These are phyloP conservation scores for Trichosporon sp. DNA, from an alignment of 1,284 basidiomycete species.

Conservation along the genomic window DNA sequence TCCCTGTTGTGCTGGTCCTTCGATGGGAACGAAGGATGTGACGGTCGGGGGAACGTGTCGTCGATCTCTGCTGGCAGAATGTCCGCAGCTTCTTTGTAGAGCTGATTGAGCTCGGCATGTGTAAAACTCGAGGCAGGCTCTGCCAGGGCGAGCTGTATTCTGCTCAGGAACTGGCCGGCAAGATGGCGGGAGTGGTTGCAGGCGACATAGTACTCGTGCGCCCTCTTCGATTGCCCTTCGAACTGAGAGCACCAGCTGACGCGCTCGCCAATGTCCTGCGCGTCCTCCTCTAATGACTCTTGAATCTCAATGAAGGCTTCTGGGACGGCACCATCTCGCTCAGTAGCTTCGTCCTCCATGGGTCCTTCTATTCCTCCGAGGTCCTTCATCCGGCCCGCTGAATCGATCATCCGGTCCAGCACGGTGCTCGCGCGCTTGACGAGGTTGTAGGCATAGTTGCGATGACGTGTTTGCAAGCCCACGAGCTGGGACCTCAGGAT, in stretches of 20 bases:
- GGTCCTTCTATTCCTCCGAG: conserved; percentile 34
- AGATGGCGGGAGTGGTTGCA: conserved; percentile 13
- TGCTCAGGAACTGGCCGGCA: conserved; percentile 13
- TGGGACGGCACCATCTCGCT: conserved; percentile 29
- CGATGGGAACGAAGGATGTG: conserved; percentile 27
- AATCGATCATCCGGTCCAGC: conserved; percentile 45
- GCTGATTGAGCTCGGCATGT: conserved; percentile 15
- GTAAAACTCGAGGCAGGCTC: conserved; percentile 24
- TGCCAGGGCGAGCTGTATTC: conserved; percentile 16
- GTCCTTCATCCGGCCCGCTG: conserved; percentile 30
- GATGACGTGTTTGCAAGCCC: conserved; percentile 35
- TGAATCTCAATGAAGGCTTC: conserved; percentile 40
- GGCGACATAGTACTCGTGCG: conserved; percentile 23
- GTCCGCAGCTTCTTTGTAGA: conserved; percentile 1
- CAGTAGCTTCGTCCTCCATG: neutral
- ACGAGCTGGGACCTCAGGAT: conserved; percentile 56
- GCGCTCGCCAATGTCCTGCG: conserved; percentile 17
- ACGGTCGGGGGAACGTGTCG: conserved; percentile 23
- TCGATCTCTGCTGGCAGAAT: conserved; percentile 22
- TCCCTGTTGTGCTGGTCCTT: conserved; percentile 23
- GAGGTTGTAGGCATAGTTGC: conserved; percentile 25
- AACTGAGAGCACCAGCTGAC: conserved; percentile 31
- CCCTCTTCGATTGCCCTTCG: conserved; percentile 30
- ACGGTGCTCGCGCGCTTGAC: conserved; percentile 27
- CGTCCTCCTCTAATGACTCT: conserved; percentile 35